phyloP scores from a whole-genome alignment of 2,329 filamentous ascomycete genomes.

The Xylaria sp. region DNA sequence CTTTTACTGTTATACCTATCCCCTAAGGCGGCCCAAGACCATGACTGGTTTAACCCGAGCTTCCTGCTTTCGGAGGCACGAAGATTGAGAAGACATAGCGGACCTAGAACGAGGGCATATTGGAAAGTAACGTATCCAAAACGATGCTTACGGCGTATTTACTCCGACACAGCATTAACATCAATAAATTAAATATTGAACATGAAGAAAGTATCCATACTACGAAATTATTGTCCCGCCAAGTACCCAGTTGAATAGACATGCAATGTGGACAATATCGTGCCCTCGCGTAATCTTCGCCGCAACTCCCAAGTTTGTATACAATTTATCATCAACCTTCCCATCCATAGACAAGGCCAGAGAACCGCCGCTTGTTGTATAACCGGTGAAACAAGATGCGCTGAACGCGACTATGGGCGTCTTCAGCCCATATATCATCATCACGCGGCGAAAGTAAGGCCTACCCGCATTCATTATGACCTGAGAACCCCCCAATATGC shows the following conservation, averaged over 20 bases:
- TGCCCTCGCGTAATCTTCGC: conserved; percentile 25
- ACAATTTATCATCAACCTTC: conserved; percentile 29
- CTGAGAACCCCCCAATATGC: not conserved
- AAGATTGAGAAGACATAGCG: not conserved
- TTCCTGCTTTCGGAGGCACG: conserved; percentile 15
- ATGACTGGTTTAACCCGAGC: not conserved
- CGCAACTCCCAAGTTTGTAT: conserved; percentile 29
- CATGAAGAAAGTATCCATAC: conserved; percentile 9
- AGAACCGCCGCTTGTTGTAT: not conserved
- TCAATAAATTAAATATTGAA: conserved; percentile 29
- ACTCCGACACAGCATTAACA: conserved; percentile 18
- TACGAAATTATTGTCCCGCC: conserved; percentile 6
- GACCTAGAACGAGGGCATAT: conserved; percentile 21
- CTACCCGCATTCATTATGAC: not conserved
- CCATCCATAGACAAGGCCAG: conserved; percentile 4
- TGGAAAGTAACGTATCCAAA: conserved; percentile 35
- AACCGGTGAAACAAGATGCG: not conserved
- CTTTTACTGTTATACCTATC: conserved; percentile 8
- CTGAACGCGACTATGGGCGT: not conserved
- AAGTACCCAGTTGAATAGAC: conserved; percentile 2
- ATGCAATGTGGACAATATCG: conserved; percentile 14
- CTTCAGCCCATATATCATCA: not conserved
- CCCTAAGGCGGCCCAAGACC: not conserved
- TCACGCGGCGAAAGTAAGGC: not conserved
- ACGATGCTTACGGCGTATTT: conserved; percentile 9